These are phyloP conservation scores for Podospora conica DNA, from an alignment of 495 filamentous ascomycete genomes.

Conservation along the genomic window DNA sequence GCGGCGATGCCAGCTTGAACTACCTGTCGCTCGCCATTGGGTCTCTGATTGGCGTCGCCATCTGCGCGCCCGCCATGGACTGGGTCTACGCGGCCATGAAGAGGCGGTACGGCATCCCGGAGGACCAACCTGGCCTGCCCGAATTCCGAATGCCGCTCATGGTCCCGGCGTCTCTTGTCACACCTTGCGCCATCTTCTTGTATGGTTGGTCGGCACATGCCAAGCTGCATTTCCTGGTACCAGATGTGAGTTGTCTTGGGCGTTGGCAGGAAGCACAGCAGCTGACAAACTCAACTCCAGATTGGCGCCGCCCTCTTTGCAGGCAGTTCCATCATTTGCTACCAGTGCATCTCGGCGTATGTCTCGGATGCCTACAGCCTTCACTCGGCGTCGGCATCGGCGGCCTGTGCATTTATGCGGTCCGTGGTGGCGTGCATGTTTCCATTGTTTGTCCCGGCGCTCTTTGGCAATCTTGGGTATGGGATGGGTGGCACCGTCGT, in stretches of 20 bases:
- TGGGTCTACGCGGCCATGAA: conserved; percentile 20
- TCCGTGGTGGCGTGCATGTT: conserved; percentile 7
- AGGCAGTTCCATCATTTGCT: conserved; percentile 9
- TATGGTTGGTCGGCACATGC: conserved; percentile 36
- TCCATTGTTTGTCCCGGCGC: conserved; percentile 10
- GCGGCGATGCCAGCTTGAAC: conserved; percentile 33
- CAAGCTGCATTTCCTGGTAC: conserved; percentile 24
- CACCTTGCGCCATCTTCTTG: conserved; percentile 26
- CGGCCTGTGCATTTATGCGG: conserved; percentile 9
- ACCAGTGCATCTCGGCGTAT: conserved; percentile 12
- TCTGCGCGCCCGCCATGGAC: conserved; percentile 33
- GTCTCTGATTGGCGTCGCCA: conserved; percentile 37
- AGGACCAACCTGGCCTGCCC: conserved; percentile 10
- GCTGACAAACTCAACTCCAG: neutral
- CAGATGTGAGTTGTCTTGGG: conserved; percentile 5
- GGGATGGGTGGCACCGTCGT: conserved; percentile 7
- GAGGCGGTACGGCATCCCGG: neutral
- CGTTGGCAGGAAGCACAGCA: neutral
- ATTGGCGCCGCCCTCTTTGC: conserved; percentile 3
- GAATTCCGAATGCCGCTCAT: conserved; percentile 28
- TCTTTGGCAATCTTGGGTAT: conserved; percentile 9
- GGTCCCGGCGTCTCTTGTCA: conserved; percentile 16
- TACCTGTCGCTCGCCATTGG: conserved; percentile 51
- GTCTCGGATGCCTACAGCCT: conserved; percentile 10
- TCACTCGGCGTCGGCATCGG: conserved; percentile 12